phyloP scores from a whole-genome alignment of 768 basidiomycete species.

The Boletellus ananas region DNA sequence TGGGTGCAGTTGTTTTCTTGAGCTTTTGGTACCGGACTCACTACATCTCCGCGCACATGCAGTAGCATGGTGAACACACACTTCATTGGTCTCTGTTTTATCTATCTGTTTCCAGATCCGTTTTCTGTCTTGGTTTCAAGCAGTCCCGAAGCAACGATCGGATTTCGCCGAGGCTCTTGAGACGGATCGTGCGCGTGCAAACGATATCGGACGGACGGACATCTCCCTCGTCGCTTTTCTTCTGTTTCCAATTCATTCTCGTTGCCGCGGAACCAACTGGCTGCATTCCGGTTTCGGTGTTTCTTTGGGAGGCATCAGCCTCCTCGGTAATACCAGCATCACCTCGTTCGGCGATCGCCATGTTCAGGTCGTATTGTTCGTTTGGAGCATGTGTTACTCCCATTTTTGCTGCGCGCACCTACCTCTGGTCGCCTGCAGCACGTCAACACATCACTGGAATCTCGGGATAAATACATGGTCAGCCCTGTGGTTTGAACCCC shows the following conservation, averaged over 20 bases:
- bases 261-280: not conserved
- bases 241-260: too few relatives aligned
- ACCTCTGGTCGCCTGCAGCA: too few relatives aligned
- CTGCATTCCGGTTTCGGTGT: not conserved
- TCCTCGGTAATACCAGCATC: not conserved
- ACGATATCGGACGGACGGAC: not conserved
- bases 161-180: constrained; percentile 1
- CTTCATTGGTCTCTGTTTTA: not conserved
- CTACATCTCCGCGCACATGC: constrained; percentile 13
- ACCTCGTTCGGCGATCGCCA: not conserved
- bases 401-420: too few relatives aligned
- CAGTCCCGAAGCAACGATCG: not conserved
- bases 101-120: constrained; percentile 7
- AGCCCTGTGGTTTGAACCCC: too few relatives aligned
- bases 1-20: constrained; percentile 1
- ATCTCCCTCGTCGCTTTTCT: constrained; percentile 1
- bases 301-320: not conserved
- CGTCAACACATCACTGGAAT: too few relatives aligned
- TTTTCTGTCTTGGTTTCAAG: constrained; percentile 5
- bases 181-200: not conserved
- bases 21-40: not conserved
- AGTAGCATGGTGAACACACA: constrained; percentile 4
- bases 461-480: too few relatives aligned
- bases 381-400: too few relatives aligned
- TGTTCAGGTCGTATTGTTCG: too few relatives aligned